phyloP scores from a whole-genome alignment of 495 filamentous ascomycete genomes.

The Neurospora intermedia region DNA sequence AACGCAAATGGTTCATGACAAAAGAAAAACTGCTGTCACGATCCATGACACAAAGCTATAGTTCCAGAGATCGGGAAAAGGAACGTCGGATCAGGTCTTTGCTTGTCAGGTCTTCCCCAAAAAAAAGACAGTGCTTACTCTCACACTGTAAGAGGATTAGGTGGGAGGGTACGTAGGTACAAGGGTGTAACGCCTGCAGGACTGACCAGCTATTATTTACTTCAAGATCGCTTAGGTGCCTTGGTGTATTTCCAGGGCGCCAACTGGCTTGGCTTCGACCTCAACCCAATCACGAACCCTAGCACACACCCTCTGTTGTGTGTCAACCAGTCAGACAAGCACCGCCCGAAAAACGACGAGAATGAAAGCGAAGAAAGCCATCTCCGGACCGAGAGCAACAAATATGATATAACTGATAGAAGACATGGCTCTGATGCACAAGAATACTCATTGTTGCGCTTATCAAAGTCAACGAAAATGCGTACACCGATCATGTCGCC shows the following conservation, averaged over 20 bases:
- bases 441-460: background rate
- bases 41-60: background rate
- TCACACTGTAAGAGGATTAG: background rate
- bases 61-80: background rate
- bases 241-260: background rate
- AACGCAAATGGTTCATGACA: background rate
- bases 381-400: background rate
- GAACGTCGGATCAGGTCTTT: background rate
- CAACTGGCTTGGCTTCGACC: background rate
- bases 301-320: background rate
- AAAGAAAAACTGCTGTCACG: background rate
- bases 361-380: background rate
- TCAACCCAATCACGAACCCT: background rate
- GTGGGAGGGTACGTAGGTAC: background rate
- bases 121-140: background rate
- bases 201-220: background rate
- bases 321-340: background rate
- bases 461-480: background rate
- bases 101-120: background rate
- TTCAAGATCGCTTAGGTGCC: background rate
- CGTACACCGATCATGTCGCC: background rate
- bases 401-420: background rate
- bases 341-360: background rate
- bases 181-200: background rate
- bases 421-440: background rate